phyloP scores from a whole-genome alignment of 148 eudicot species.

The Rhododendron williamsianum region DNA sequence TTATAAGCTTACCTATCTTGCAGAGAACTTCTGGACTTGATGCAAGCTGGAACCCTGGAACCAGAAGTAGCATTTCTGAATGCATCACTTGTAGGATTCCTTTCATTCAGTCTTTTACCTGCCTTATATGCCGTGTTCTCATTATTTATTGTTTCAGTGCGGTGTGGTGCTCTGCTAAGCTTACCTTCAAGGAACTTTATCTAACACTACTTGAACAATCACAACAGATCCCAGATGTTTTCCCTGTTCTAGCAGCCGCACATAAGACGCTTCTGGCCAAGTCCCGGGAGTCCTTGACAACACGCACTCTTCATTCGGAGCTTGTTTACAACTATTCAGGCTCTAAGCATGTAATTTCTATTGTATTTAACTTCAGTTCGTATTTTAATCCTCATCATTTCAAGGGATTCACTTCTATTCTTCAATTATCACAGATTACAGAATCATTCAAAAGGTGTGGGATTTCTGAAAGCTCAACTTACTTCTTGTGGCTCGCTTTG shows the following conservation, averaged over 20 bases:
- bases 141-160: background rate
- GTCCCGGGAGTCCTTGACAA: conserved; percentile 62
- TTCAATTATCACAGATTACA: conserved; percentile 46
- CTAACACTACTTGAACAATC: background rate
- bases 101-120: background rate
- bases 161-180: background rate
- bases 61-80: conserved; percentile 92
- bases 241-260: conserved; percentile 92
- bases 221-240: conserved; percentile 78
- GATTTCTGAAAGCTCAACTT: conserved; percentile 65
- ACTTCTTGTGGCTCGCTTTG: conserved; percentile 82
- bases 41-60: conserved; percentile 88
- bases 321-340: conserved; percentile 91
- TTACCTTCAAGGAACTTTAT: background rate
- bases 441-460: conserved; percentile 95
- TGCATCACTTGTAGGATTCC: conserved; percentile 72
- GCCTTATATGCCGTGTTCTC: background rate
- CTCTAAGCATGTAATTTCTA: conserved; percentile 72
- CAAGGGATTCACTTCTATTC: background rate
- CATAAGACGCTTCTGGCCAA: conserved; percentile 72
- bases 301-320: conserved; percentile 85
- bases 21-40: conserved; percentile 80
- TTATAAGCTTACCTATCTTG: conserved; percentile 11
- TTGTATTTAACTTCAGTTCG: background rate
- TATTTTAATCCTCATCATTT: background rate